Percentiles rank a stretch among this genome's conserved stretches.
These are phyloP conservation scores for Clitocybe nebularis DNA, from an alignment of 1,284 basidiomycete species.

Conservation along the genomic window DNA sequence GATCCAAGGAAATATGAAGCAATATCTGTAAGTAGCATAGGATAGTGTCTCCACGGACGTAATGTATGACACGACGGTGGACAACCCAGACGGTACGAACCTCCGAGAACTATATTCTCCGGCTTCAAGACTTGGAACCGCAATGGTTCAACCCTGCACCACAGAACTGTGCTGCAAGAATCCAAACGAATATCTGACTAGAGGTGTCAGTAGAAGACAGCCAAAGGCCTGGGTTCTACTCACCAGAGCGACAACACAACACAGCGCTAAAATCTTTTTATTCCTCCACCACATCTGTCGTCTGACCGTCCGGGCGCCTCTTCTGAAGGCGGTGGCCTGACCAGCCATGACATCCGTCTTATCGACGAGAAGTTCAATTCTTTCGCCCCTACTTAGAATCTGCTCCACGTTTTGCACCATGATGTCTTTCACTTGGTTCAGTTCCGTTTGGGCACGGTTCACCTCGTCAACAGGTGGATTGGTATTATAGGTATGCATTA, in stretches of 20 bases:
- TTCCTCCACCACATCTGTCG: constrained; percentile 98
- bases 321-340: constrained; percentile 93
- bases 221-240: constrained; percentile 28
- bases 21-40: neutral
- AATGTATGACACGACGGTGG: constrained; percentile 2
- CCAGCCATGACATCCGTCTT: constrained; percentile 96
- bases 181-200: constrained; percentile 66
- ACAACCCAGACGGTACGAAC: neutral
- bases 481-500: constrained; percentile 87
- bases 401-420: constrained; percentile 98
- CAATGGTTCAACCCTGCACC: constrained; percentile 74
- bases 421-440: constrained; percentile 93
- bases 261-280: constrained; percentile 70
- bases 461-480: constrained; percentile 91
- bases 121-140: constrained; percentile 21
- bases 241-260: constrained; percentile 72
- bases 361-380: constrained; percentile 94
- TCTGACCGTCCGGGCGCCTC: constrained; percentile 83
- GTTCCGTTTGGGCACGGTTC: constrained; percentile 83
- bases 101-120: neutral
- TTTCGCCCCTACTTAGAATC: constrained; percentile 90
- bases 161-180: constrained; percentile 84
- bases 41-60: constrained; percentile 8
- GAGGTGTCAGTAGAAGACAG: constrained; percentile 1
- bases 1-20: neutral